Conservation (phyloP, 352 stramenopile species). For the Pythium apleroticum region DNA sequence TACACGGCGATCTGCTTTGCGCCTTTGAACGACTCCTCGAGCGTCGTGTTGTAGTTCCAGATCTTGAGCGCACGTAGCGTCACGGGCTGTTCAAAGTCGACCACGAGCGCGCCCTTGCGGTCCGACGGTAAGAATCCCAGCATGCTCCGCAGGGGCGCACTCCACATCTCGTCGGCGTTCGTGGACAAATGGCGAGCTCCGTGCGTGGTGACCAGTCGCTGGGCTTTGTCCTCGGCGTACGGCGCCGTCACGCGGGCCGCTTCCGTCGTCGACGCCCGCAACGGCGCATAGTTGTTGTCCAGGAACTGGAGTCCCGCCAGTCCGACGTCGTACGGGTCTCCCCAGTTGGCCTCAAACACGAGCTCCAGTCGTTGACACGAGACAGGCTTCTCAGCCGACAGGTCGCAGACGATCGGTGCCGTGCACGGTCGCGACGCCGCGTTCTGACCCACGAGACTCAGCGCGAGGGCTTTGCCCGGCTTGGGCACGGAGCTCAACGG, state of each 20-base stretch:
- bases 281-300: slow-evolving; percentile 49
- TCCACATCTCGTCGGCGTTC: slow-evolving; percentile 63
- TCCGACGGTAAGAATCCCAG: slow-evolving; percentile 35
- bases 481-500: slow-evolving; percentile 48
- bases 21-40: slow-evolving; percentile 79
- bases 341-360: slow-evolving; percentile 69
- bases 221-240: slow-evolving; percentile 30
- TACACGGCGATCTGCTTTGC: slow-evolving; percentile 58
- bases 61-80: slow-evolving; percentile 57
- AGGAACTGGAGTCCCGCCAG: slow-evolving; percentile 62
- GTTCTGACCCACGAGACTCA: slow-evolving; percentile 14
- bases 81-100: slow-evolving; percentile 53
- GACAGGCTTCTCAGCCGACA: slow-evolving; percentile 41
- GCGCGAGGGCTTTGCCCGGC: slow-evolving; percentile 24
- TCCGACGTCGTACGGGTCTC: slow-evolving; percentile 66
- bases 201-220: slow-evolving; percentile 39
- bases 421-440: slow-evolving; percentile 47
- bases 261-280: slow-evolving; percentile 32
- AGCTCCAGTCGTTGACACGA: slow-evolving; percentile 50
- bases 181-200: slow-evolving; percentile 53
- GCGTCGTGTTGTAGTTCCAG: slow-evolving; percentile 80
- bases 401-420: slow-evolving; percentile 53
- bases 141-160: slow-evolving; percentile 39
- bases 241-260: slow-evolving; percentile 37
- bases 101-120: slow-evolving; percentile 33